Percentiles rank a stretch among this genome's conserved stretches.
These are phyloP conservation scores for Cupressus sempervirens DNA, from an alignment of 75 land plant genomes.

Conservation along the genomic window DNA sequence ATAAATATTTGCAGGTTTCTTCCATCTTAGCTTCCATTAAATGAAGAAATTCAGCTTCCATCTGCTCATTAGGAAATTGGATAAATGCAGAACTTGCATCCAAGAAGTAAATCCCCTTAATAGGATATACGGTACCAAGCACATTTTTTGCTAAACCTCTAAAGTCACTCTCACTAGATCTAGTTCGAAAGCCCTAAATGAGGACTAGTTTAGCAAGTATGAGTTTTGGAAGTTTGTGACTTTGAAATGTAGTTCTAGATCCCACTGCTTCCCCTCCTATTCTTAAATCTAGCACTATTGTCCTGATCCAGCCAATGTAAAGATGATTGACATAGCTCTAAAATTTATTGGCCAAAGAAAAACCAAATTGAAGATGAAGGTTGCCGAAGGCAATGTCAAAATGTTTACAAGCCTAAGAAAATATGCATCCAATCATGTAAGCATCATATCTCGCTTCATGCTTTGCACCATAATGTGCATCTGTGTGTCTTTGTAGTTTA, in stretches of 20 bases:
- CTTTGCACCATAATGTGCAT: slow-evolving; percentile 62
- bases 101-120: slow-evolving; percentile 33
- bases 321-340: slow-evolving; percentile 58
- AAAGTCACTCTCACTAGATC: slow-evolving; percentile 27
- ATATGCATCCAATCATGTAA: slow-evolving; percentile 91
- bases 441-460: slow-evolving; percentile 99
- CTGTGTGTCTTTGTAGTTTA: slow-evolving; percentile 47
- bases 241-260: slow-evolving; percentile 16
- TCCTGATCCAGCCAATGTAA: slow-evolving; percentile 57
- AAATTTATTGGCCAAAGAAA: slow-evolving; percentile 31
- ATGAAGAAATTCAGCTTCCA: slow-evolving; percentile 43
- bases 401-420: slow-evolving; percentile 72
- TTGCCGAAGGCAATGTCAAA: slow-evolving; percentile 48
- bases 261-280: slow-evolving; percentile 35
- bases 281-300: slow-evolving; percentile 52
- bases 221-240: slow-evolving; percentile 18
- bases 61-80: slow-evolving; percentile 46
- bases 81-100: slow-evolving; percentile 68
- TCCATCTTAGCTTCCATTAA: slow-evolving; percentile 35
- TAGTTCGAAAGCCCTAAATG: slow-evolving; percentile 62
- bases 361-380: slow-evolving; percentile 13
- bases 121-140: slow-evolving; percentile 37
- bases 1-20: slow-evolving; percentile 19
- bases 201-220: slow-evolving; percentile 40
- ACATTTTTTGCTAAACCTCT: slow-evolving; percentile 38